Evolutionary conservation across 2,329 filamentous ascomycete species (phyloP).

Genomic region (Hortaea werneckii): DNA sequence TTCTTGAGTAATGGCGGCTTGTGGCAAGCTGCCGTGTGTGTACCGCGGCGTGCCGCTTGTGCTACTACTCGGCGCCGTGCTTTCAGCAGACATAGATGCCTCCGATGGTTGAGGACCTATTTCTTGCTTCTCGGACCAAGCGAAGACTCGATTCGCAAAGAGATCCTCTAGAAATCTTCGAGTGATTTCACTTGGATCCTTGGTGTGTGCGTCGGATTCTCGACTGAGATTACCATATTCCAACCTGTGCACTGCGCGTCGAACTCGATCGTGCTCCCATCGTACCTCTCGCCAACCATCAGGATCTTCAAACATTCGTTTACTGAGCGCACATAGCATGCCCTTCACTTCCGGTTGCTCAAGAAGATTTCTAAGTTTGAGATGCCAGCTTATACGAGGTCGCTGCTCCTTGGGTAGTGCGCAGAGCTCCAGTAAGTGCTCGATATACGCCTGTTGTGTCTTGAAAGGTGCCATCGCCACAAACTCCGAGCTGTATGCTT

Average conservation of each 20-base stretch:
- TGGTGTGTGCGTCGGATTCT: neutral
- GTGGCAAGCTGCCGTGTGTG: neutral
- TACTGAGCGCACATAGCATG: neutral
- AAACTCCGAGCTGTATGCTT: slow-evolving; percentile 9
- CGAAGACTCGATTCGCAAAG: neutral
- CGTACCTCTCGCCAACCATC: slow-evolving; percentile 3
- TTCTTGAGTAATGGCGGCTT: neutral
- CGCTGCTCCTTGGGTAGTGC: neutral
- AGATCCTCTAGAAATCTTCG: slow-evolving; percentile 3
- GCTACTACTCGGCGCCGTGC: neutral
- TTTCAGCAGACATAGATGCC: neutral
- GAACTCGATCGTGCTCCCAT: slow-evolving; percentile 6
- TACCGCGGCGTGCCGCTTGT: neutral
- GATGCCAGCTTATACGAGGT: slow-evolving; percentile 3
- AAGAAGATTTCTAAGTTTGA: slow-evolving; percentile 6
- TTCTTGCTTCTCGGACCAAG: neutral
- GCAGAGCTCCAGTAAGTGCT: slow-evolving; percentile 7
- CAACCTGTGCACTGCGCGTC: slow-evolving; percentile 4
- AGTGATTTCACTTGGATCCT: neutral
- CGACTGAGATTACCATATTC: slow-evolving; percentile 3
- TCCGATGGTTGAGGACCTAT: neutral
- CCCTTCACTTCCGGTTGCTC: neutral
- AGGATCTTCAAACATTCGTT: slow-evolving; percentile 1
- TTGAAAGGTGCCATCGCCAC: slow-evolving; percentile 1
- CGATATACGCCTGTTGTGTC: slow-evolving; percentile 6